A percentile compares a stretch with the other conserved stretches of the same genome.
These are phyloP conservation scores for Castanea mollissima DNA, from an alignment of 306 rosid species.

Conservation along the genomic window DNA sequence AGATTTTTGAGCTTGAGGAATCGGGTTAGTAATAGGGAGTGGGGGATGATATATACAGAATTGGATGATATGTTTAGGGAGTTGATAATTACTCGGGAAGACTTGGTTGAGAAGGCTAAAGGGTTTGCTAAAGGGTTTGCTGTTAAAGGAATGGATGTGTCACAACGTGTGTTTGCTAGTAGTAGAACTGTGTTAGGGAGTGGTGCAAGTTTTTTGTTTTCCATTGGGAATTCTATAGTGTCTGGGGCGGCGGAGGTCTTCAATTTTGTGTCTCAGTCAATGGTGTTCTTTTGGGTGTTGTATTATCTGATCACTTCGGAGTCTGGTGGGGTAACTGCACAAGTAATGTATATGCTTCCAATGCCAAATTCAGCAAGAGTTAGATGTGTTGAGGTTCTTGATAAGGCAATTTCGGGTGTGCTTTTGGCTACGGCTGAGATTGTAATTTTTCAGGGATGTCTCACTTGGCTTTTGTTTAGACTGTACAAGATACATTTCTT, in stretches of 20 bases:
- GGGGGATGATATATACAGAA: conserved; percentile 73
- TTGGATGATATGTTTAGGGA: conserved; percentile 63
- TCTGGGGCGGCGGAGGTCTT: conserved; percentile 92
- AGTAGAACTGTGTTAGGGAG: conserved; percentile 72
- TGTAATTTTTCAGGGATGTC: conserved; percentile 84
- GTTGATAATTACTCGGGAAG: conserved; percentile 69
- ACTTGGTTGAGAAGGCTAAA: conserved; percentile 79
- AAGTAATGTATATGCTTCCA: conserved; percentile 81
- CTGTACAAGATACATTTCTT: conserved; percentile 77
- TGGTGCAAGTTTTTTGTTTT: conserved; percentile 55
- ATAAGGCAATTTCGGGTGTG: conserved; percentile 87
- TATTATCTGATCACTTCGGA: conserved; percentile 88
- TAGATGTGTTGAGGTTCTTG: conserved; percentile 89
- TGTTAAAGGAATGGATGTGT: conserved; percentile 65
- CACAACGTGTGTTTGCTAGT: conserved; percentile 65
- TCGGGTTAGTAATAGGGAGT: conserved; percentile 59
- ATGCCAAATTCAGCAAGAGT: conserved; percentile 55
- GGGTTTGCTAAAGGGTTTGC: conserved; percentile 82
- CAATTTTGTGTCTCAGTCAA: conserved; percentile 79
- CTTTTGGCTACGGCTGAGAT: conserved; percentile 90
- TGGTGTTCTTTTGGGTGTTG: conserved; percentile 93
- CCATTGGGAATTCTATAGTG: conserved; percentile 70
- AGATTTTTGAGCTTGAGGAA: conserved; percentile 71
- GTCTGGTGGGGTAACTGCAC: conserved; percentile 98
- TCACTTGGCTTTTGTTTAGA: conserved; percentile 88